Base-by-base conservation (phyloP, 495 filamentous ascomycete species). In the Chaetomium fimeti region DNA sequence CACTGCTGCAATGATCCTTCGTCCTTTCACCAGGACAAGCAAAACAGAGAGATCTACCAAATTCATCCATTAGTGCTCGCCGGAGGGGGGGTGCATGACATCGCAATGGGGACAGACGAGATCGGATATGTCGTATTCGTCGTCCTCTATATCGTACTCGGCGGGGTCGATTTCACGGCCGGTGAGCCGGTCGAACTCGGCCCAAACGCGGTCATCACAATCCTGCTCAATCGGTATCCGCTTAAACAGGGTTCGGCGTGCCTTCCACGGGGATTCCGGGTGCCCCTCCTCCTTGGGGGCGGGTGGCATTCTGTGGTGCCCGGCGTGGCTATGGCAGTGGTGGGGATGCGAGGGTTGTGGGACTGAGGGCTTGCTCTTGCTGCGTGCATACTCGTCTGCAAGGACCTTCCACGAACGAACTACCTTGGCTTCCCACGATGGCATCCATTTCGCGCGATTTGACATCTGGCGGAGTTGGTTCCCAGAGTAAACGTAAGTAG, bases 221-320 rank as follows among this genome's bases (percentile, higher is more conserved):
- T 76, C 71, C 24, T 75, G 74, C 11, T 47, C 65, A 3, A 71
- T 24, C 1, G 77, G 75, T 2, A 79, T 73, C 11, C 71, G 74
- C 70, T 82, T 83, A 75, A 77, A 82, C 24, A 83, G 71, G 3
- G 78, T 81, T 24, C 66, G 67, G 3, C 76, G 75, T 11, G 71
- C 64, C 36, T 73, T 70, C 65, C 67, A 79, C 4, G 22, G 57
- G 5, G 78, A 78, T 55, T 64, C 67, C 2, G 79, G 80, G 22
- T 76, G 68, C 24, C 76, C 79, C 49, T 75, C 74, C 29, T 79
- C 78, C 28, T 71, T 48, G 38, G 79, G 77, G 3, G 72, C 74
- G 6, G 75, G 60, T 4, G 72, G 68, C 42, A 76, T 73, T 7
- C 69, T 69, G 32, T 36, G 22, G 32, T 59, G 65, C 8, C 42